Conservation (phyloP, 257 asterid genomes). For the Solanum dulcamara region DNA sequence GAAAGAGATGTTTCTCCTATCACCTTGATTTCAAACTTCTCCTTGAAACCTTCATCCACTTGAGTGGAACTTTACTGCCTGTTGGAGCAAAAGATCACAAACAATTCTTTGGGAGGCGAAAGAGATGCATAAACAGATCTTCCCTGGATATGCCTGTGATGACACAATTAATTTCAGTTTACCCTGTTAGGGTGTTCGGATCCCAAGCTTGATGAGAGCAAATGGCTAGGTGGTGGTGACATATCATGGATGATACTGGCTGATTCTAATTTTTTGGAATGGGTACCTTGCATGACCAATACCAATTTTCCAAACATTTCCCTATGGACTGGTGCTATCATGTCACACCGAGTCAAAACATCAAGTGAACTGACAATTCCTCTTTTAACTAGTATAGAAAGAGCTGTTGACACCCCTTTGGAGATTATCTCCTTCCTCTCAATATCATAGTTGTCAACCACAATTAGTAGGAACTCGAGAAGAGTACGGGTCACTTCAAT, state of each 20-base stretch:
- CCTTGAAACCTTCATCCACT: background rate
- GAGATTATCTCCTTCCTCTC: slow-evolving; percentile 52
- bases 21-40: background rate
- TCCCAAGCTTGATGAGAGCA: background rate
- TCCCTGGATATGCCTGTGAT: background rate
- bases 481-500: slow-evolving; percentile 58
- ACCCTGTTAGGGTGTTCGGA: background rate
- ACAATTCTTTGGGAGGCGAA: background rate
- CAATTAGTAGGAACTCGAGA: slow-evolving; percentile 51
- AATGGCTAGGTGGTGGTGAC: background rate
- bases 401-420: slow-evolving; percentile 45
- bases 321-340: slow-evolving; percentile 48
- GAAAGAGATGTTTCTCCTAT: background rate
- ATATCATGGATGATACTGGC: background rate
- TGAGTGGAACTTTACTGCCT: background rate
- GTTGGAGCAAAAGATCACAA: background rate
- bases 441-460: slow-evolving; percentile 58
- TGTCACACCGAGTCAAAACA: slow-evolving; percentile 32
- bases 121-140: background rate
- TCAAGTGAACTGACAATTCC: slow-evolving; percentile 54
- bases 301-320: slow-evolving; percentile 44
- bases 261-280: background rate
- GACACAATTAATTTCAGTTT: background rate
- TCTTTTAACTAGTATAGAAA: slow-evolving; percentile 30
- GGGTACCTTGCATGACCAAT: background rate